These are phyloP conservation scores for Rubia tinctorum DNA, from an alignment of 305 asterid genomes.

Conservation along the genomic window DNA sequence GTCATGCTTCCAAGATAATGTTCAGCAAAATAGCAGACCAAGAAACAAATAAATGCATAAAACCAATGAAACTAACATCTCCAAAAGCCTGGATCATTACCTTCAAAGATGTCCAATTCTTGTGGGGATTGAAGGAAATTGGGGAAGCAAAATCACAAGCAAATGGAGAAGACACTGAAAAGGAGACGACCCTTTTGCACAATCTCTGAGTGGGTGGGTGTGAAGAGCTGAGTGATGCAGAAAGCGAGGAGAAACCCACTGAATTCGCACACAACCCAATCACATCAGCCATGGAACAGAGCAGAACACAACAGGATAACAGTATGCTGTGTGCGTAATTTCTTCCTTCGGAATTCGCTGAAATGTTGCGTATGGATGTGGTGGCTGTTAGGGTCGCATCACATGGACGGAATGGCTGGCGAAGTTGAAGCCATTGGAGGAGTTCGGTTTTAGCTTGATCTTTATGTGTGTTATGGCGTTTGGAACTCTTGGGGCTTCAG, in stretches of 20 bases:
- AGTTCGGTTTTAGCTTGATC: background rate
- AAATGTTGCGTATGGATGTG: background rate
- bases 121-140: conserved; percentile 36
- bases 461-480: background rate
- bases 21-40: background rate
- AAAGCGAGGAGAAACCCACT: conserved; percentile 39
- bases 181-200: conserved; percentile 41
- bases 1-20: background rate
- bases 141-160: conserved; percentile 36
- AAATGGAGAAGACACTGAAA: conserved; percentile 30
- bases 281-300: conserved; percentile 58
- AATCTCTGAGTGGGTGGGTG: conserved; percentile 33
- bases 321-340: background rate
- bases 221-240: conserved; percentile 41
- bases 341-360: background rate
- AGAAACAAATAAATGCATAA: conserved; percentile 2
- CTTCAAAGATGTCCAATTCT: conserved; percentile 50
- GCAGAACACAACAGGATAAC: background rate
- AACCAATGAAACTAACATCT: background rate
- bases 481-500: background rate
- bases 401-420: background rate
- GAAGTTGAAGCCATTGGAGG: conserved; percentile 7
- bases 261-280: conserved; percentile 45
- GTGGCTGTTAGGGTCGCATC: background rate
- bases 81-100: conserved; percentile 33